These are phyloP conservation scores for Orbilia blumenaviensis DNA, from an alignment of 2,329 filamentous ascomycete species.

Conservation along the genomic window DNA sequence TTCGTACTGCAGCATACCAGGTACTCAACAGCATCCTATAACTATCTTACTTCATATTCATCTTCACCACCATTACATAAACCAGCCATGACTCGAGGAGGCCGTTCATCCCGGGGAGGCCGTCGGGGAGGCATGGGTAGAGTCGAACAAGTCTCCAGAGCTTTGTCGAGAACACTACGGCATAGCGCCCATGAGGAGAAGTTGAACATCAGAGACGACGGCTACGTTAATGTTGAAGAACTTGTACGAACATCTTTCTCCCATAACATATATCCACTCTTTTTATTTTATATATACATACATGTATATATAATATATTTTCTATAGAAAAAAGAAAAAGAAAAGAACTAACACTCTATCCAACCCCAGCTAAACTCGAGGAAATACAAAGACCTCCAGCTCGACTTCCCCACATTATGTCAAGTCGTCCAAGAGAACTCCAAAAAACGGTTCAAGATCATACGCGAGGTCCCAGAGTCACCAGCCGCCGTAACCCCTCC, in stretches of 20 bases:
- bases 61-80: neutral
- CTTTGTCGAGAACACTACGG: slow-evolving; percentile 68
- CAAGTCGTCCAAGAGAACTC: slow-evolving; percentile 77
- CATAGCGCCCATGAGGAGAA: slow-evolving; percentile 71
- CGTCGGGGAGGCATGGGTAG: slow-evolving; percentile 25
- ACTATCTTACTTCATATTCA: neutral
- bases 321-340: too few species aligned
- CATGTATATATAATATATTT: too few species aligned
- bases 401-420: slow-evolving; percentile 78
- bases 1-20: neutral
- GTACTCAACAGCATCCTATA: too few species aligned
- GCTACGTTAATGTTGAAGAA: slow-evolving; percentile 70
- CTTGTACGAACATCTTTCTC: slow-evolving; percentile 62
- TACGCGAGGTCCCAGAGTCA: slow-evolving; percentile 63
- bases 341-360: too few species aligned
- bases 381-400: slow-evolving; percentile 73
- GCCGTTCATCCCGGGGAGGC: slow-evolving; percentile 2
- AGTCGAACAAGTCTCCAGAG: slow-evolving; percentile 61
- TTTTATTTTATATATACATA: neutral
- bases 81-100: slow-evolving; percentile 12
- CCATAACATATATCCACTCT: too few species aligned
- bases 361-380: slow-evolving; percentile 67
- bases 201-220: slow-evolving; percentile 68
- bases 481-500: slow-evolving; percentile 56
- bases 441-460: slow-evolving; percentile 89